Base-by-base conservation (phyloP, 1,139 yeast genomes). In the Saccharomyces hybrid region DNA sequence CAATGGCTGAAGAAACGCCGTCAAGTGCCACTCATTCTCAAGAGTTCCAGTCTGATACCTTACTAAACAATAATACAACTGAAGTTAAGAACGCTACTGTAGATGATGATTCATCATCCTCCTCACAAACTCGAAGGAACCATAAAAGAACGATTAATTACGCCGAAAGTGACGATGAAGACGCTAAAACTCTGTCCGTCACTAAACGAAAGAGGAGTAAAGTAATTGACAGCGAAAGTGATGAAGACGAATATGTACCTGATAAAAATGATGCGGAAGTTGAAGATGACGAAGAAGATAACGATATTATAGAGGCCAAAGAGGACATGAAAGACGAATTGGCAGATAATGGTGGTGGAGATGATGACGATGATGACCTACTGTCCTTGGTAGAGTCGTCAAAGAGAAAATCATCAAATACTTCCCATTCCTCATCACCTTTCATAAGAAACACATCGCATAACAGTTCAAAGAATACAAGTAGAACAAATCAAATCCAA, bases 161-260 rank as follows among this genome's bases (percentile, higher is more conserved):
- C 55, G 68, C 72, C 0, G 81, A 77, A 62, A 57, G 67, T 2
- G 66, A 69, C 50, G 76, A 71, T 34, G 70, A 61, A 9, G 64
- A 59, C 9, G 57, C 55, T 6, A 54, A 52, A 1, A 59, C 57
- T 30, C 51, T 60, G 9, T 48, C 62, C 6, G 38, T 58, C 25
- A 56, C 54, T 23, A 59, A 63, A 38, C 58, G 59, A 50, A 70
- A 68, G 52, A 66, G 66, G 54, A 63, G 66, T 46, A 65, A 61
- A 48, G 61, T 66, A 34, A 60, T 61, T 28, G 62, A 59, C 13
- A 50, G 64, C 49, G 8, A 54, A 26, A 49, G 48, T 26, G 53
- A 51, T 26, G 51, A 49, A n/a, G 50, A 47, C 16, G 50, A 51
- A 20, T 26, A 25, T 16, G 16, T 32, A 13, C 30, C 49, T 1